Evolutionary conservation across 2,329 filamentous ascomycete species (phyloP).

Genomic region (Magnaporthiopsis rhizophila): DNA sequence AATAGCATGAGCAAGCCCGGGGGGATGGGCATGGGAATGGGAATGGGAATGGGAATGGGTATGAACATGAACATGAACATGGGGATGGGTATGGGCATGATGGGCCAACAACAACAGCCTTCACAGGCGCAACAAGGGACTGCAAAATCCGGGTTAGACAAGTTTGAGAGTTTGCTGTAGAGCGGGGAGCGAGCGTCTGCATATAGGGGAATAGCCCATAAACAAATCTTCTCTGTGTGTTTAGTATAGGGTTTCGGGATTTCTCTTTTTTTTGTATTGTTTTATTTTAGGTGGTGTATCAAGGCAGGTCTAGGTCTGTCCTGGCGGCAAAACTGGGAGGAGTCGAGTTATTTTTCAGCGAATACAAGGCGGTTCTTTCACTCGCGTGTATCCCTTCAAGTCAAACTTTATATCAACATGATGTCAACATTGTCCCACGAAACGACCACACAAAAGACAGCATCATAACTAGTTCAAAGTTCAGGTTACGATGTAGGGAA

Average conservation of each 20-base stretch:
- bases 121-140: conserved; percentile 19
- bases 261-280: background rate
- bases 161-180: conserved; percentile 59
- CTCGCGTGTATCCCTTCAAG: no score
- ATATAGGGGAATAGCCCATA: background rate
- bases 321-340: background rate
- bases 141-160: conserved; percentile 50
- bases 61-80: conserved; percentile 14
- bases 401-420: no score
- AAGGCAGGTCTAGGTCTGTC: no score
- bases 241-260: background rate
- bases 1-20: conserved; percentile 15
- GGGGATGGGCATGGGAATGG: background rate
- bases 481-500: background rate
- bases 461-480: no score
- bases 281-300: no score
- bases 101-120: conserved; percentile 16
- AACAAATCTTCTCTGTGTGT: background rate
- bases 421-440: no score
- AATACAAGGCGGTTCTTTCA: background rate
- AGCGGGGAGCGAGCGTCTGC: background rate
- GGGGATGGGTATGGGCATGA: conserved; percentile 19
- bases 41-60: conserved; percentile 12
- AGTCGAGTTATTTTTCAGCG: background rate
- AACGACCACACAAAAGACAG: no score